These are phyloP conservation scores for Tilletia caries DNA, from an alignment of 1,284 basidiomycete genomes.

Conservation along the genomic window DNA sequence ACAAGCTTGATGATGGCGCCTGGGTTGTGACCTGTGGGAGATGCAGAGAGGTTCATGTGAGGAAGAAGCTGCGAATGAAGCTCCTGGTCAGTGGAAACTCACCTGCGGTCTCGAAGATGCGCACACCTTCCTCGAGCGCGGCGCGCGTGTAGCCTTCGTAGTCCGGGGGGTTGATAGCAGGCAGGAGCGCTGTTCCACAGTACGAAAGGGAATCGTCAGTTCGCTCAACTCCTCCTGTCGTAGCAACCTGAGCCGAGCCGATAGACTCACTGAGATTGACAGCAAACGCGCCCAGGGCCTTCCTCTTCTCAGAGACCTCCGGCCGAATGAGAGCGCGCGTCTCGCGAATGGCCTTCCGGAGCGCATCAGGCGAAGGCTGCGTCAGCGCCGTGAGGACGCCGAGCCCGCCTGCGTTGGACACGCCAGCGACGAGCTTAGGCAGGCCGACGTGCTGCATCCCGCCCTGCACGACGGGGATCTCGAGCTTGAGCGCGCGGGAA, in stretches of 20 bases:
- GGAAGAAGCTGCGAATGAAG: background rate
- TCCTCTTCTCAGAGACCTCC: slow-evolving; percentile 30
- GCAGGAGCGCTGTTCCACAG: slow-evolving; percentile 63
- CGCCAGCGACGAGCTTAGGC: slow-evolving; percentile 71
- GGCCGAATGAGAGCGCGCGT: slow-evolving; percentile 57
- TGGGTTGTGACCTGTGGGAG: slow-evolving; percentile 54
- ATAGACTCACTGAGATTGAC: slow-evolving; percentile 70
- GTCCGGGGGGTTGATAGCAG: slow-evolving; percentile 69
- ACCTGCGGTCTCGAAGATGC: slow-evolving; percentile 88
- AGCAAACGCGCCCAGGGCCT: slow-evolving; percentile 57
- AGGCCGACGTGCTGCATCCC: slow-evolving; percentile 67
- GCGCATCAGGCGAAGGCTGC: slow-evolving; percentile 77
- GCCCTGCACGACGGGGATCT: slow-evolving; percentile 49
- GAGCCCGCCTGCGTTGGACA: slow-evolving; percentile 80
- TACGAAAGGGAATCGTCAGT: background rate
- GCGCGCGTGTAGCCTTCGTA: slow-evolving; percentile 77
- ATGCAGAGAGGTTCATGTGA: background rate
- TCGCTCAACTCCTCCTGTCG: too few species aligned
- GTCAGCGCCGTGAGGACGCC: slow-evolving; percentile 83
- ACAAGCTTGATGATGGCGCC: slow-evolving; percentile 75
- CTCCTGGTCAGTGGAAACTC: background rate
- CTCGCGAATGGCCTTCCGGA: slow-evolving; percentile 78
- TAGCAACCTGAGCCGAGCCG: too few species aligned
- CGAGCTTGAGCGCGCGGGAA: slow-evolving; percentile 54
- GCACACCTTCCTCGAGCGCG: slow-evolving; percentile 81